Conservation (phyloP, 306 rosid genomes). For the Canavalia ensiformis region DNA sequence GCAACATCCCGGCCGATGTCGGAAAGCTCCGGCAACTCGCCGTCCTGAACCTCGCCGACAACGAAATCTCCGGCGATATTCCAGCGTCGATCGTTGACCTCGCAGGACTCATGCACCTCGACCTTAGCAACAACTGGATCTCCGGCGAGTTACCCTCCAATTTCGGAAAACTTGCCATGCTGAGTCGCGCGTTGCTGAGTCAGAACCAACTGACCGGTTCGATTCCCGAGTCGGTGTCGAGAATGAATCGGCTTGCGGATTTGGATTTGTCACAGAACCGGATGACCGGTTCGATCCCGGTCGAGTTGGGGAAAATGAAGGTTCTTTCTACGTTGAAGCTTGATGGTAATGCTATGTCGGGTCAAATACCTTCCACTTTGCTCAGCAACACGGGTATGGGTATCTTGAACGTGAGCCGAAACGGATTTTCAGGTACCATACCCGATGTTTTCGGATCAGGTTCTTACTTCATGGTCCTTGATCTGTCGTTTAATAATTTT, state of each 20-base stretch:
- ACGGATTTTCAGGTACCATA: constrained; percentile 69
- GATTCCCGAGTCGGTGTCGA: constrained; percentile 60
- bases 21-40: constrained; percentile 61
- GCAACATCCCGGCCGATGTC: constrained; percentile 66
- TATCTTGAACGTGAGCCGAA: constrained; percentile 82
- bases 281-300: constrained; percentile 72
- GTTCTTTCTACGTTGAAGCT: constrained; percentile 77
- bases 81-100: constrained; percentile 64
- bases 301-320: constrained; percentile 70
- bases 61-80: constrained; percentile 65
- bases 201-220: constrained; percentile 72
- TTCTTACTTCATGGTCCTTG: constrained; percentile 83
- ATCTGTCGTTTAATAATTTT: constrained; percentile 72
- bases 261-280: constrained; percentile 75
- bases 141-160: constrained; percentile 65
- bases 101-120: constrained; percentile 68
- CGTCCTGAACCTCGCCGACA: constrained; percentile 72
- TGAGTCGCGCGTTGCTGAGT: constrained; percentile 72
- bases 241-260: constrained; percentile 78
- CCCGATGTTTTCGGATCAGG: constrained; percentile 72
- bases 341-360: constrained; percentile 71
- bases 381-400: constrained; percentile 73
- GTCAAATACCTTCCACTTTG: constrained; percentile 65
- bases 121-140: constrained; percentile 69
- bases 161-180: constrained; percentile 69